These are phyloP conservation scores for Naganishia randhawae DNA, from an alignment of 768 basidiomycete genomes.

Conservation along the genomic window DNA sequence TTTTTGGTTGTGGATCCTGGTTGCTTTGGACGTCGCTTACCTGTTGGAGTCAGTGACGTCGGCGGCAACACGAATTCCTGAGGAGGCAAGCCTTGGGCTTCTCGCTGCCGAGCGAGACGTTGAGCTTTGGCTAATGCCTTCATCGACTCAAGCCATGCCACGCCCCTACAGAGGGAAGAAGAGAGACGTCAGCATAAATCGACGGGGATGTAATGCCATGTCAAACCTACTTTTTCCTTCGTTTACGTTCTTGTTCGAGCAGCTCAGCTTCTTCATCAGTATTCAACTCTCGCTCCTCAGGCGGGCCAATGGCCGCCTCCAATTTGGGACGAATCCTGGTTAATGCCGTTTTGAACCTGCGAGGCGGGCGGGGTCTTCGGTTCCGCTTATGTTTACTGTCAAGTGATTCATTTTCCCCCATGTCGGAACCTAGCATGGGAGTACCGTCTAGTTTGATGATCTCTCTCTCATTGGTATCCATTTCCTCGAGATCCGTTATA, in stretches of 20 bases:
- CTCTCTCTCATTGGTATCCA: conserved; percentile 26
- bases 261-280: conserved; percentile 28
- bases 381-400: conserved; percentile 19
- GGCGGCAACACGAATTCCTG: conserved; percentile 29
- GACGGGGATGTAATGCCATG: neutral
- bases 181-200: neutral
- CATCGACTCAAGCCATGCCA: conserved; percentile 29
- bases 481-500: conserved; percentile 31
- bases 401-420: conserved; percentile 4
- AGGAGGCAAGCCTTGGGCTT: conserved; percentile 25
- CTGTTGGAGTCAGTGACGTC: conserved; percentile 24
- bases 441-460: conserved; percentile 18
- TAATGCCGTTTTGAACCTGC: conserved; percentile 31
- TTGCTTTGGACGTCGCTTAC: conserved; percentile 9
- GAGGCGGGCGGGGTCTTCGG: conserved; percentile 26
- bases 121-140: conserved; percentile 29
- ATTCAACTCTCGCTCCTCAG: conserved; percentile 12
- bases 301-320: conserved; percentile 24
- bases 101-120: conserved; percentile 21
- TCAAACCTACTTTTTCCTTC: conserved; percentile 25
- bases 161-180: conserved; percentile 1
- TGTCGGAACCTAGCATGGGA: conserved; percentile 5
- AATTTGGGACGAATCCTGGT: conserved; percentile 30
- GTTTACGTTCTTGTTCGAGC: conserved; percentile 27
- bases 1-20: conserved; percentile 1